Evolutionary conservation across 257 asterid species (phyloP).

Genomic region (Asclepias syriaca): DNA sequence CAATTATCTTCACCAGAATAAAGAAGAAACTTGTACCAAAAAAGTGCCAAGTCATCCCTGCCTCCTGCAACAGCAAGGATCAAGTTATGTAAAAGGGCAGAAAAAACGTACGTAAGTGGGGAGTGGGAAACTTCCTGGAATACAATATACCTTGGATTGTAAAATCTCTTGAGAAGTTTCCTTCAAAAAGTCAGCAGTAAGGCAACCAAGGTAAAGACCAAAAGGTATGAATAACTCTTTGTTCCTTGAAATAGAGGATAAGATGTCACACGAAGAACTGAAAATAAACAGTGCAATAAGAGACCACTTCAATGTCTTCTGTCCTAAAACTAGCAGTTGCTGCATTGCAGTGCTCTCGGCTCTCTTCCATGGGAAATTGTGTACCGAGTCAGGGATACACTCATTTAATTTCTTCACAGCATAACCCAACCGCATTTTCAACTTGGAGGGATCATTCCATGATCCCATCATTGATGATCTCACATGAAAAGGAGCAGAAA

Average conservation of each 20-base stretch:
- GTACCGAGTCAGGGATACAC: conserved; percentile 38
- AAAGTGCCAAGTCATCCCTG: conserved; percentile 23
- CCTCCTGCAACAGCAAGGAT: conserved; percentile 38
- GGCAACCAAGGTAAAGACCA: conserved; percentile 51
- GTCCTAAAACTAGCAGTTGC: conserved; percentile 30
- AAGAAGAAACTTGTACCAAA: conserved; percentile 43
- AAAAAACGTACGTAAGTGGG: background rate
- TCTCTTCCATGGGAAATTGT: conserved; percentile 56
- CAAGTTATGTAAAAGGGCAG: background rate
- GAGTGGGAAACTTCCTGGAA: background rate
- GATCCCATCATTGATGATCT: conserved; percentile 32
- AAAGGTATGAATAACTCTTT: conserved; percentile 56
- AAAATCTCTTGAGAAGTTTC: conserved; percentile 40
- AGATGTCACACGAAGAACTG: conserved; percentile 38
- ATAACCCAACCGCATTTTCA: conserved; percentile 22
- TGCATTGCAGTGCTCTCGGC: conserved; percentile 38
- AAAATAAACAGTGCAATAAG: conserved; percentile 31
- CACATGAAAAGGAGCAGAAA: conserved; percentile 30
- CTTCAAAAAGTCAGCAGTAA: conserved; percentile 35
- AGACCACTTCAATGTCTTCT: conserved; percentile 53
- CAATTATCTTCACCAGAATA: conserved; percentile 36
- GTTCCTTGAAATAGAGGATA: conserved; percentile 44
- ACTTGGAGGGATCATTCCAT: conserved; percentile 29
- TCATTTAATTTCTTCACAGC: conserved; percentile 33
- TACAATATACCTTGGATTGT: conserved; percentile 35